Percentiles rank a stretch among this genome's conserved stretches.
Evolutionary conservation across 2,329 filamentous ascomycete genomes (phyloP).

Genomic region (Coleophoma cylindrospora): DNA sequence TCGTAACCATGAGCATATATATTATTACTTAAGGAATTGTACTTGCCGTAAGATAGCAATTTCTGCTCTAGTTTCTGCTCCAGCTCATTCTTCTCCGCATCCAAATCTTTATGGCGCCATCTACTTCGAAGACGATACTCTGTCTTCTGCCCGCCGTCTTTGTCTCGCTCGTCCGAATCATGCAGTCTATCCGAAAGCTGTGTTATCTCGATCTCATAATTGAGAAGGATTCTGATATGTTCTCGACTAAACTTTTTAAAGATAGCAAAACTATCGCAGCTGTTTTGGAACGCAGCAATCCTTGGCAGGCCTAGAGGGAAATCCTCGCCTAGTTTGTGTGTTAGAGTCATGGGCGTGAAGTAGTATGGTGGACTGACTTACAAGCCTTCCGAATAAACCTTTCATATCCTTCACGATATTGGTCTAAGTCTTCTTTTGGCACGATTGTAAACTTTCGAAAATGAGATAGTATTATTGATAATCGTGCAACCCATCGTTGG

Average conservation of each 20-base stretch:
- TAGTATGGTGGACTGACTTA: too few species aligned
- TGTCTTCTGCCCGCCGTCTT: neutral
- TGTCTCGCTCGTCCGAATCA: conserved; percentile 5
- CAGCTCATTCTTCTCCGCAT: conserved; percentile 3
- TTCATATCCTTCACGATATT: too few species aligned
- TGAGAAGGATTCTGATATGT: conserved; percentile 2
- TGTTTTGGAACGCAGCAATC: conserved; percentile 5
- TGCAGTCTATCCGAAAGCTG: conserved; percentile 1
- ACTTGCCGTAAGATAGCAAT: conserved; percentile 4
- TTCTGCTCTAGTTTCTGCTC: conserved; percentile 1
- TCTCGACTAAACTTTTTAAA: conserved; percentile 2
- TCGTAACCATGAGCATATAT: neutral
- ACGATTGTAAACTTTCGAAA: too few species aligned
- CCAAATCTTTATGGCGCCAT: conserved; percentile 6
- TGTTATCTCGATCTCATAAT: conserved; percentile 3
- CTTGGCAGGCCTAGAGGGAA: conserved; percentile 6
- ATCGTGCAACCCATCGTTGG: too few species aligned
- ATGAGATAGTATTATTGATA: too few species aligned
- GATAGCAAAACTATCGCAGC: conserved; percentile 4
- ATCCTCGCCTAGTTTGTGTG: neutral
- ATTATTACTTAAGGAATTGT: neutral
- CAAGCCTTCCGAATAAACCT: too few species aligned
- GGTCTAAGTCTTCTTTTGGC: too few species aligned
- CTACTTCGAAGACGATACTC: conserved; percentile 3
- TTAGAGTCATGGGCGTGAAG: neutral